A percentile compares a stretch with the other conserved stretches of the same genome.
These are phyloP conservation scores for Diversispora epigaea DNA, from an alignment of 192 early-diverging fungal species.

Conservation along the genomic window DNA sequence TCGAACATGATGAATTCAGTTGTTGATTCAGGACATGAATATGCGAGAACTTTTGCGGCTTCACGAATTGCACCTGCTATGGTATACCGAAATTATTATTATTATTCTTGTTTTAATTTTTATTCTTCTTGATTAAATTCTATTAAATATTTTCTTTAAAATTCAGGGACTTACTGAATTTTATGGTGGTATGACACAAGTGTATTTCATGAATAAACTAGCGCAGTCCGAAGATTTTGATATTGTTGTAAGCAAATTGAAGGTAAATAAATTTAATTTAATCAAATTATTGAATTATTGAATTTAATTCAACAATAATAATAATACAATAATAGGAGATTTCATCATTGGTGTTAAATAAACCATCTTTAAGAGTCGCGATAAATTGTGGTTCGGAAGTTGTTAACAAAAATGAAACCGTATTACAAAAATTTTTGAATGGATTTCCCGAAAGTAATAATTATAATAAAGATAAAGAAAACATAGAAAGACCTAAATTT, in stretches of 20 bases:
- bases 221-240: conserved; percentile 62
- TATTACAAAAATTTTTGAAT: conserved; percentile 44
- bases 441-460: conserved; percentile 33
- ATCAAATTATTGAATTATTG: background rate
- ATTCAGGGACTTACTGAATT: conserved; percentile 43
- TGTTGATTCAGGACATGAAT: conserved; percentile 78
- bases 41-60: conserved; percentile 71
- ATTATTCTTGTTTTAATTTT: too few relatives aligned
- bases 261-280: conserved; percentile 45
- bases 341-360: conserved; percentile 42
- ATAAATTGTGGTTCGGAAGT: conserved; percentile 55
- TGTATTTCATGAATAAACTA: conserved; percentile 78
- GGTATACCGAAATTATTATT: conserved; percentile 33
- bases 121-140: background rate
- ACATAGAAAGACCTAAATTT: conserved; percentile 38
- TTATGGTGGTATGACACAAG: conserved; percentile 66
- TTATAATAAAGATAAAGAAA: background rate
- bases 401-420: conserved; percentile 47
- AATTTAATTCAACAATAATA: background rate
- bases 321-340: conserved; percentile 10
- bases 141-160: background rate
- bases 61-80: conserved; percentile 61
- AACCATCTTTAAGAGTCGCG: conserved; percentile 48
- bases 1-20: conserved; percentile 75
- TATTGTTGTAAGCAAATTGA: conserved; percentile 61